Evolutionary conservation across 23 red algal species (phyloP), one percentile per base, ranked within the genome.

Genomic region (Gracilaria caudata): DNA sequence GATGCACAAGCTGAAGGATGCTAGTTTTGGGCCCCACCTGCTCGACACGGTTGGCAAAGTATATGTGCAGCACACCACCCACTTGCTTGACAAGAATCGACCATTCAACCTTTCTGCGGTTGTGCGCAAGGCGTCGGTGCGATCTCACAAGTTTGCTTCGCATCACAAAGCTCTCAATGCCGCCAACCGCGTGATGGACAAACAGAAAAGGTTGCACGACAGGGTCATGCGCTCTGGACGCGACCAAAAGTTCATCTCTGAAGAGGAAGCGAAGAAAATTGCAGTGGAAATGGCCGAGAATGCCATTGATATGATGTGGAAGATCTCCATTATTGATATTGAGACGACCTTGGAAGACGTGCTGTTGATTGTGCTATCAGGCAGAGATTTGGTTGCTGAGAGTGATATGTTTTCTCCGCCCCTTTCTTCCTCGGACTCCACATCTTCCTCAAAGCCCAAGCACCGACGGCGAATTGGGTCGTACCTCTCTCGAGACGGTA

Each of bases 251-350:
- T 78, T 55, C 26, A 82, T 92, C 45, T 78, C 89, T 33, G 79
- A 83, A 24, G 80, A 83, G 5, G 89, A 92, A 47, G 89, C 80
- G 40, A 77, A 78, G 46, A 66, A 56, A 66, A 82, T 82, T 26
- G 75, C 78, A 5, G 70, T 75, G 39, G 89, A 80, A 64, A 92
- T 92, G 89, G 71, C 78, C 5, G 78, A 83, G 65, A 92, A 77
- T 77, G 89, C 80, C 14, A 92, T 94, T 32, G 91, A 84, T 51
- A 89, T 94, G 77, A 80, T 94, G 79, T 94, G 91, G 91, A 86
- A 94, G 77, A 78, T 88, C 37, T 87, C 91, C 5, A 77, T 87
- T 7, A 94, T 85, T 26, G 91, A 94, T 77, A 85, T 94, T 51
- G 76, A 88, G 23, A 81, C 83, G 21, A 94, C 91, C 11, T 68